phyloP scores from a whole-genome alignment of 106 monocot species.

The Phalaenopsis aphrodite region DNA sequence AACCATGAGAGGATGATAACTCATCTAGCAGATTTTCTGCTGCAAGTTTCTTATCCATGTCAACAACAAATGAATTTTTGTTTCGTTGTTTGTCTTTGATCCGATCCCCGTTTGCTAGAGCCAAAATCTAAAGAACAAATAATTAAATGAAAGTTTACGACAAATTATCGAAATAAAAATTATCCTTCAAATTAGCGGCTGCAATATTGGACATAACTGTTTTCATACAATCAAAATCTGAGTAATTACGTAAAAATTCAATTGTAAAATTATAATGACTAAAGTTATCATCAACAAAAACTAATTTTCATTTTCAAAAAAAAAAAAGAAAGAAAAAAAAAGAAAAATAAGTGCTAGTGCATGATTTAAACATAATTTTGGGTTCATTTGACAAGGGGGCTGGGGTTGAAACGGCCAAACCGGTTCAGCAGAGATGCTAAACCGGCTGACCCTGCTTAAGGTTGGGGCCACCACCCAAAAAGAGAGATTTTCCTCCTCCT shows the following conservation, averaged over 20 bases:
- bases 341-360: neutral
- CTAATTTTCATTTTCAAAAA: neutral
- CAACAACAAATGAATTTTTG: slow-evolving; percentile 88
- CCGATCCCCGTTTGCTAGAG: slow-evolving; percentile 94
- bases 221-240: neutral
- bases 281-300: neutral
- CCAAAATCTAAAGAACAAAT: slow-evolving; percentile 59
- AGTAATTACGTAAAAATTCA: neutral
- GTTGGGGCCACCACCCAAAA: no score
- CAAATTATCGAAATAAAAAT: neutral
- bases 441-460: no score
- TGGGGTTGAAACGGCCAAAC: no score
- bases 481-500: no score
- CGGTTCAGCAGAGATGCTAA: no score
- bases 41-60: slow-evolving; percentile 90
- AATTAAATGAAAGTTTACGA: neutral
- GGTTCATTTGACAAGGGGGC: no score
- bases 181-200: neutral
- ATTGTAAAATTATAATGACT: neutral
- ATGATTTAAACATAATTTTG: neutral
- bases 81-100: slow-evolving; percentile 94
- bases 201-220: neutral
- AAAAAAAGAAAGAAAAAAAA: neutral
- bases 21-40: slow-evolving; percentile 88
- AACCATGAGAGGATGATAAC: slow-evolving; percentile 64